Evolutionary conservation across 2,329 filamentous ascomycete species (phyloP), one percentile per base, ranked within the genome.

Genomic region (Fusarium setosum): DNA sequence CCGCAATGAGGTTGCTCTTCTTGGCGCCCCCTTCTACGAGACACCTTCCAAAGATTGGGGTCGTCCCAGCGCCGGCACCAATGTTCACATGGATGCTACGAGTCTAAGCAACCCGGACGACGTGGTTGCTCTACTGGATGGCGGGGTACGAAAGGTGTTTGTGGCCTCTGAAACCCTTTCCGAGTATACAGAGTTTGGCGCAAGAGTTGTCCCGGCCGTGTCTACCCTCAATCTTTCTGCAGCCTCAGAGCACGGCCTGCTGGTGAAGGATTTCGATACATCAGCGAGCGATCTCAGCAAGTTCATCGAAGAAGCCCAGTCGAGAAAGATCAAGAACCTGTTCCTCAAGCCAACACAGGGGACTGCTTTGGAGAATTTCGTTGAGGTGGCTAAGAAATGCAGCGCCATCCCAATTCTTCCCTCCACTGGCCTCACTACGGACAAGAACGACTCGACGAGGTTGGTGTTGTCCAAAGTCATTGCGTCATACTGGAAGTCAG

Each of bases 131-230:
- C 84, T 98, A 32, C 88, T 99, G 56, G 92, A 99, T 76, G 87
- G 89, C 65, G 96, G 96, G 60, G 93, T 94, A 7, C 87, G 89
- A 51, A 96, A 91, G 75, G 90, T 96, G 63, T 96, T 98, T 76
- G 92, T 97, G 49, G 86, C 86, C 17, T 86, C 89, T 45, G 84
- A 89, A 56, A 91, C 93, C 75, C 81, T 96, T 52, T 81, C 83
- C 9, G 80, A 84, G 50, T 86, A 86, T 59, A 77, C 82, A 45
- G 82, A 85, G 64, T 88, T 87, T 64, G 86, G 84, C 40, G 80
- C 83, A 40, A 82, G 88, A 58, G 83, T 90, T 23, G 81, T 86
- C 18, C 84, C 86, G 3, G 79, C 81, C 20, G 80, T 86, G 12
- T 78, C 78, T 12, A 81, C 83, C 49, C 78, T 79, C 8, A 79